Percentiles rank a stretch among this genome's conserved stretches.
Conservation (phyloP, 352 stramenopile genomes). For the Phytopythium chamaehyphon region DNA sequence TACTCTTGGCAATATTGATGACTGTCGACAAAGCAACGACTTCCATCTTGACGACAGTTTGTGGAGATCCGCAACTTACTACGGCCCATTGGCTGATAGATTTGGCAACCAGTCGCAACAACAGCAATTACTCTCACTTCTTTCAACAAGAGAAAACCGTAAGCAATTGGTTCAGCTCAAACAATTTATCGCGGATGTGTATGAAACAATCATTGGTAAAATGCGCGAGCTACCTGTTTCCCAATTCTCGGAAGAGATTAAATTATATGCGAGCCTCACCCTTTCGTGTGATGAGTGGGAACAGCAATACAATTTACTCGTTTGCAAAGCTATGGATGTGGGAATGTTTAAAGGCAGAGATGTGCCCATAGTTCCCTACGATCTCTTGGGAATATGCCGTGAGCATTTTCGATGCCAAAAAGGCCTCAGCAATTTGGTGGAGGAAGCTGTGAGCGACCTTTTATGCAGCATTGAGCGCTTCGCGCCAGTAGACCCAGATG, state of each 20-base stretch:
- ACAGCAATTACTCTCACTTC: constrained; percentile 14
- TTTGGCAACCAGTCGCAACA: constrained; percentile 6
- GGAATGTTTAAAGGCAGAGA: constrained; percentile 3
- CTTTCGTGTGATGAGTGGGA: constrained; percentile 49
- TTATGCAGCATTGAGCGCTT: constrained; percentile 30
- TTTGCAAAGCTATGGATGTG: constrained; percentile 8
- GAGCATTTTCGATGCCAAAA: constrained; percentile 69
- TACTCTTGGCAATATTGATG: too few relatives aligned
- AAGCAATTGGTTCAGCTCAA: constrained; percentile 49
- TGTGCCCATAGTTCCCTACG: constrained; percentile 23
- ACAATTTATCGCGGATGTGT: constrained; percentile 68
- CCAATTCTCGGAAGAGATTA: constrained; percentile 21
- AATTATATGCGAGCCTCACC: constrained; percentile 31
- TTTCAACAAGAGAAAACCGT: constrained; percentile 40
- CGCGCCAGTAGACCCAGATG: constrained; percentile 37
- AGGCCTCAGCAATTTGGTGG: constrained; percentile 49
- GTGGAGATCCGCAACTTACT: constrained; percentile 27
- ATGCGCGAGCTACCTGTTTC: constrained; percentile 27
- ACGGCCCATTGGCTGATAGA: constrained; percentile 11
- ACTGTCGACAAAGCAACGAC: not conserved
- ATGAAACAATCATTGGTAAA: constrained; percentile 56
- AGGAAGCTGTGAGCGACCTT: constrained; percentile 33
- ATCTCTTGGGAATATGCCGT: constrained; percentile 29
- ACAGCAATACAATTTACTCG: constrained; percentile 10
- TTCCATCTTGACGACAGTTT: constrained; percentile 33